Base-by-base conservation (phyloP, 2,329 filamentous ascomycete species). In the Orbilia ellipsospora region DNA sequence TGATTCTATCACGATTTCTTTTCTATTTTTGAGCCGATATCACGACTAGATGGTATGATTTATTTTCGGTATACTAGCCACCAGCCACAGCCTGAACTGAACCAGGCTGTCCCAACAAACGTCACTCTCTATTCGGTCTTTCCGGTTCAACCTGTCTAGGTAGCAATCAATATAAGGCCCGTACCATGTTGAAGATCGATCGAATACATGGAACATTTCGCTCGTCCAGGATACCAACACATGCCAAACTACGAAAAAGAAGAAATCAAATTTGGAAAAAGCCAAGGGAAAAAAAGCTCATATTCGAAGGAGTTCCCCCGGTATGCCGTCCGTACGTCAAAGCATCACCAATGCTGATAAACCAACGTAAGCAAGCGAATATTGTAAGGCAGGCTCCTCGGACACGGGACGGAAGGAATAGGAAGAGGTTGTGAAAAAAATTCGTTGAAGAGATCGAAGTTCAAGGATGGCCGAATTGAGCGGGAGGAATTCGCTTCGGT, bases 1-100 rank as follows among this genome's bases (percentile, higher is more conserved):
- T 70, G 66, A 63, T 70, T 48, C 15, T 50, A 57, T 70, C 60
- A 72, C 67, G 59, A 72, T 64, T 23, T 50, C n/a, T 26, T 40
- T 57, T 42, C 67, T 59, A 59, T 51, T 51, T 23, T 16, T 44
- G 15, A 56, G 23, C 23, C 23, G 23, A 23, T 23, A 23, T 23
- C 23, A 23, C 23, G 23, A 23, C n/a, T 23, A 23, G 23, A 23
- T 23, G 23, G 4, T 23, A 23, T 23, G 31, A 5, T 18, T 45
- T 10, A 48, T 48, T 48, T 18, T 48, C 4, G 15, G 13, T 48
- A 48, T 48, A 15, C 31, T 6, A 36, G 31, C 31, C 31, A 36
- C 31, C 31, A 36, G 31, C 31, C 31, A 36, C 31, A 36, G 31
- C 31, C 31, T 36, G 31, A 23, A 23, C 31, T 36, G 31, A 36